A percentile compares a stretch with the other conserved stretches of the same genome.
Conservation (phyloP, 805 yeast genomes). For the Middelhovenomyces tepae region DNA sequence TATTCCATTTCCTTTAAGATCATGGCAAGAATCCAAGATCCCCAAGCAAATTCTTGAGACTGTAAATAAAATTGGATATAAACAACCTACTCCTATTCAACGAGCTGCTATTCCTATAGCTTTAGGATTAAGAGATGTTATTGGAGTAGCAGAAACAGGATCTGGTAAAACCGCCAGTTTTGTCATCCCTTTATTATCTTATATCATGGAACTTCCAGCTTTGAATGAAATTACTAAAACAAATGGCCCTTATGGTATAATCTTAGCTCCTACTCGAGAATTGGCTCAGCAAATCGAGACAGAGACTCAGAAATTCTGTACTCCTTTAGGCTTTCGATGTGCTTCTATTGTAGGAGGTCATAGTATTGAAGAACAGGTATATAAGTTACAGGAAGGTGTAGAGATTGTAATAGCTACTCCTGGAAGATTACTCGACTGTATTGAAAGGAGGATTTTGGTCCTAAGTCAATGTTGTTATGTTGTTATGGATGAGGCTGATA, state of each 20-base stretch:
- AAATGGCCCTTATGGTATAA: constrained; percentile 66
- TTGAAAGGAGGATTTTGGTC: constrained; percentile 57
- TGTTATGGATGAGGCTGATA: constrained; percentile 88
- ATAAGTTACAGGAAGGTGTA: constrained; percentile 50
- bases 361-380: constrained; percentile 62
- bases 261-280: constrained; percentile 90
- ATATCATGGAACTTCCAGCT: constrained; percentile 39
- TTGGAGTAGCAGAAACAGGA: constrained; percentile 95
- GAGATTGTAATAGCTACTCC: constrained; percentile 91
- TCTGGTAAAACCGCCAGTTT: constrained; percentile 90
- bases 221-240: constrained; percentile 37
- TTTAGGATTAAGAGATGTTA: constrained; percentile 48
- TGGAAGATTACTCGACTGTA: constrained; percentile 76
- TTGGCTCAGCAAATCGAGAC: constrained; percentile 76
- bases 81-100: constrained; percentile 83
- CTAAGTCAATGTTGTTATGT: constrained; percentile 56
- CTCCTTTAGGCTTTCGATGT: constrained; percentile 28
- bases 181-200: constrained; percentile 59
- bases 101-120: constrained; percentile 78
- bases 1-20: constrained; percentile 52
- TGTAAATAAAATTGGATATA: constrained; percentile 33
- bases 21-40: constrained; percentile 60
- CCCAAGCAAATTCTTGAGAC: constrained; percentile 33
- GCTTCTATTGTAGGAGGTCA: constrained; percentile 87
- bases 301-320: constrained; percentile 50